Base-by-base conservation (phyloP, 2,329 filamentous ascomycete species). In the Xylaria arbuscula region DNA sequence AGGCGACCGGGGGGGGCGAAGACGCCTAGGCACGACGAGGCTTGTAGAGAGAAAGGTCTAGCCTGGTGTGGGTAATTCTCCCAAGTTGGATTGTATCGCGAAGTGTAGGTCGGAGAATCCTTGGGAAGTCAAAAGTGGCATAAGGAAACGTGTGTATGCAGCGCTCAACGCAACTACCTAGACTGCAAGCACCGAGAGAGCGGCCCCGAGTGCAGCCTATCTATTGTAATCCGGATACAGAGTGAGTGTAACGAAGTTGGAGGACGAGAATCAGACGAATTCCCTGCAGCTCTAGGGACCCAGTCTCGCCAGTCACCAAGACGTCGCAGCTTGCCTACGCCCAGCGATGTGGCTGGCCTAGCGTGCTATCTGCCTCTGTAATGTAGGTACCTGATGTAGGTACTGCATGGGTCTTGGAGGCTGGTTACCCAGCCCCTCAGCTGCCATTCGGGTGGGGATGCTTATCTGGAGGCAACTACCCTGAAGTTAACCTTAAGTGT, bases 141-240 rank as follows among this genome's bases (percentile, higher is more conserved):
- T 45, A 40, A 40, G 28, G 28, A 47, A 40, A 50, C 38, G 24
- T 32, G 59, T 60, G 34, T 58, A 62, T 65, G 56, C 66, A 58
- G 51, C 55, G 68, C 64, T 67, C 56, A 58, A 62, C 64, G 57
- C 64, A 15, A 32, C 56, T 24, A n/a, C 36, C 61, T 61, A 45
- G 61, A 56, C 54, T 24, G 45, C 10, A 17, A 38, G 51, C 53
- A 64, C 50, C 51, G 45, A 54, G 36, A 42, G 17, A 42, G 13
- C n/a, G 38, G 55, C 42, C 54, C 28, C 54, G 36, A 28, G 13
- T 57, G 22, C 17, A 32, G 36, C 32, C 22, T 32, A 32, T n/a
- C 13, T 45, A 1, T 13, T 17, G 32, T 40, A 45, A 58, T 45
- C 54, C 36, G 17, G 19, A 56, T 42, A 24, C 32, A 22, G 32